These are phyloP conservation scores for Russula virescens DNA, from an alignment of 768 basidiomycete species.

Conservation along the genomic window DNA sequence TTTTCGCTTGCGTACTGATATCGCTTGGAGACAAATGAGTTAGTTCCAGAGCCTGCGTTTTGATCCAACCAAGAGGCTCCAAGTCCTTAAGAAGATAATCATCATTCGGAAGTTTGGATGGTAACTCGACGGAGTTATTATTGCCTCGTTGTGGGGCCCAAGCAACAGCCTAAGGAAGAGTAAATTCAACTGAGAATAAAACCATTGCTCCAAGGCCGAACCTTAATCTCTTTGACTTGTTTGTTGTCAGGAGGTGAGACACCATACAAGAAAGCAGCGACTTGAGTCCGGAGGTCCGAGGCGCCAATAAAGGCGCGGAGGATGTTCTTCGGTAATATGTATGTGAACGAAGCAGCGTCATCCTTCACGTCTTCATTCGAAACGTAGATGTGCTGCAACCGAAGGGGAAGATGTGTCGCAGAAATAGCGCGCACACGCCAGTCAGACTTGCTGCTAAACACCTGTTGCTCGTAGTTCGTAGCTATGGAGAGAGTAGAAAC, in stretches of 20 bases:
- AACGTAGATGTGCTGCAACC: slow-evolving; percentile 97
- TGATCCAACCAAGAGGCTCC: slow-evolving; percentile 93
- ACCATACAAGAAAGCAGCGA: slow-evolving; percentile 92
- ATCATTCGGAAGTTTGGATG: slow-evolving; percentile 84
- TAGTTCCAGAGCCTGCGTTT: slow-evolving; percentile 92
- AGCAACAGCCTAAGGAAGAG: slow-evolving; percentile 58
- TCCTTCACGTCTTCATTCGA: slow-evolving; percentile 99
- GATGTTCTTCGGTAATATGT: slow-evolving; percentile 95
- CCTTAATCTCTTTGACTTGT: slow-evolving; percentile 97
- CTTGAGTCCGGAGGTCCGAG: slow-evolving; percentile 92
- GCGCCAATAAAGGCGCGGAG: slow-evolving; percentile 90
- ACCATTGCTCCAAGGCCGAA: slow-evolving; percentile 25
- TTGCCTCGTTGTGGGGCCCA: slow-evolving; percentile 97
- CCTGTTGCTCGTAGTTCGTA: slow-evolving; percentile 95
- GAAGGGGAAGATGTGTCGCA: slow-evolving; percentile 91
- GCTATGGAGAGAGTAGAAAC: slow-evolving; percentile 37
- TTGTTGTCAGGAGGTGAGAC: slow-evolving; percentile 91
- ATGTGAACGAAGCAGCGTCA: slow-evolving; percentile 91
- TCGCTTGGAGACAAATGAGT: slow-evolving; percentile 90
- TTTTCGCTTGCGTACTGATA: slow-evolving; percentile 88
- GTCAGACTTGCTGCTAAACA: slow-evolving; percentile 99
- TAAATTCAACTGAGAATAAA: not conserved
- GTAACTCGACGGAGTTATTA: slow-evolving; percentile 91
- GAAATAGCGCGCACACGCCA: slow-evolving; percentile 99
- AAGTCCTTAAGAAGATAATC: slow-evolving; percentile 93